Evolutionary conservation across 2,329 filamentous ascomycete genomes (phyloP), one percentile per base, ranked within the genome.

Genomic region (Botrytis paeoniae): DNA sequence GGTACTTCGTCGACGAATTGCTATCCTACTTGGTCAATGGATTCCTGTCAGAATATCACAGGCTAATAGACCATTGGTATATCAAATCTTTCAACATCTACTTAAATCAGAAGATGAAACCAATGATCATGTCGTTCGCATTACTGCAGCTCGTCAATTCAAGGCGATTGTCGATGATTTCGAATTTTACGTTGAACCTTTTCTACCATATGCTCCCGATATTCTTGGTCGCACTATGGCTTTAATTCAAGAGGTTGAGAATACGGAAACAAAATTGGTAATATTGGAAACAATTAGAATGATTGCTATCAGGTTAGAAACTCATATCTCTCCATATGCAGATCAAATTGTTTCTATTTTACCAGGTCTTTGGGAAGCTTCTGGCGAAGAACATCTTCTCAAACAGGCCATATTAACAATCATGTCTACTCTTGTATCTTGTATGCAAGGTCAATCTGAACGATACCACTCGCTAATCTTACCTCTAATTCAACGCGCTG

Each of bases 371-470:
- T 99, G 96, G 96, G 91, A 93, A 74, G 89, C 91, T 69, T 94
- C 93, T 4, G 93, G 91, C 0, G 83, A 85, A 3, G 92, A 97
- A 74, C 93, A 96, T 79, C 89, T 98, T 81, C 92, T 98, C 86
- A 98, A 98, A 82, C 95, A 98, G 82, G 91, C 94, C 1, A 94
- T 98, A 70, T 87, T 98, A 73, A 93, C 92, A 3, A 92, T 98
- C 57, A 89, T 98, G 69, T 87, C 93, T 2, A 91, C 94, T 3
- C 86, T 99, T 22, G 93, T 97, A n/a, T 90, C 90, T 80, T 92
- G 95, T 2, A 93, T 98, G 89, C 93, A 92, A 74, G 86, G 88
- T 20, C 88, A 92, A 16, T 96, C 94, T 7, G 87, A 91, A 75
- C 87, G 90, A 29, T 97, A 97, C 78, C 94, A 98, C 76, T 82